Conservation (phyloP, 495 filamentous ascomycete species). For the Geopyxis carbonaria region DNA sequence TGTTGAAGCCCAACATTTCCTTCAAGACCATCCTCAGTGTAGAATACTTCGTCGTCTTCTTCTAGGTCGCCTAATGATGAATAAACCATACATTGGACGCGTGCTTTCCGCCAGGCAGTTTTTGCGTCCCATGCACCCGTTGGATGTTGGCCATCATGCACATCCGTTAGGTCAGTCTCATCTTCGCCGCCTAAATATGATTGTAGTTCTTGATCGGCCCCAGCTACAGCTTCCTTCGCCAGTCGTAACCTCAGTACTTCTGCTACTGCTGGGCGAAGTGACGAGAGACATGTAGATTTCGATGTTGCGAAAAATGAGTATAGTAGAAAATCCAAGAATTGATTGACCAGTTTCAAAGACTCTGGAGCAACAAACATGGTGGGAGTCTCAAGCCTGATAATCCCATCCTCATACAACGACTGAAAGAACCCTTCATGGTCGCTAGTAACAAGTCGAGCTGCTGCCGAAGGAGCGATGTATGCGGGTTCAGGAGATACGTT, state of each 20-base stretch:
- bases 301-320: conserved; percentile 70
- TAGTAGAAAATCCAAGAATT: conserved; percentile 83
- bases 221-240: conserved; percentile 68
- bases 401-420: conserved; percentile 45
- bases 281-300: conserved; percentile 61
- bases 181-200: conserved; percentile 67
- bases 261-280: conserved; percentile 63
- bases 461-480: conserved; percentile 79
- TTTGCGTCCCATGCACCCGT: conserved; percentile 62
- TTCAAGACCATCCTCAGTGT: conserved; percentile 17
- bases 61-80: conserved; percentile 93
- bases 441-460: conserved; percentile 78
- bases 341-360: conserved; percentile 68
- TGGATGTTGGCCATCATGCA: conserved; percentile 51
- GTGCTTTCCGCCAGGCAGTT: conserved; percentile 74
- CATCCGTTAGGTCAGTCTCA: conserved; percentile 67
- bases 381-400: conserved; percentile 43
- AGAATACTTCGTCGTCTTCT: conserved; percentile 70
- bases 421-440: conserved; percentile 61
- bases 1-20: conserved; percentile 18
- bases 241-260: conserved; percentile 80
- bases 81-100: conserved; percentile 93
- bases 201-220: conserved; percentile 77
- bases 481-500: conserved; percentile 61
- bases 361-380: conserved; percentile 49